Evolutionary conservation across 169 alveolate species (phyloP), one percentile per base, ranked within the genome.

Genomic region (Sarcocystis neurona): DNA sequence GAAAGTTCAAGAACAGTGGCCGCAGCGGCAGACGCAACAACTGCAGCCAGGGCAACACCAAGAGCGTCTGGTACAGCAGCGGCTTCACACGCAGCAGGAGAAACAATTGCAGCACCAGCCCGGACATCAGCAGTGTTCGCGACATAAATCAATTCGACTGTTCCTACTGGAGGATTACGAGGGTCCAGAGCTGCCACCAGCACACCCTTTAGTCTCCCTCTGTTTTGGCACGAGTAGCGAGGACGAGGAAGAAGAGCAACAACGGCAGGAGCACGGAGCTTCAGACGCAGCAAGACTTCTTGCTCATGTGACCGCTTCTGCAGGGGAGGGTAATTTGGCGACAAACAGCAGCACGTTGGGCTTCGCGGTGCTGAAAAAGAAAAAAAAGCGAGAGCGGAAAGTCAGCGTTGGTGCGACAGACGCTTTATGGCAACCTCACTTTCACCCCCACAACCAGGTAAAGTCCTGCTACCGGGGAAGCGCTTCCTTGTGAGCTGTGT

Each of bases 341-440:
- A n/a, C n/a, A n/a, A n/a, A n/a, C n/a, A n/a, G n/a, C n/a, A n/a
- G n/a, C n/a, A n/a, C n/a, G n/a, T n/a, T n/a, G n/a, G n/a, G n/a
- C n/a, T n/a, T n/a, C n/a, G n/a, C n/a, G n/a, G n/a, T n/a, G n/a
- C n/a, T n/a, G n/a, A 68, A 46, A 12, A 86, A 50, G 39, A 86
- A 43, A 44, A 48, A 82, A 77, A 86, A 75, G 79, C 72, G 58
- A 27, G 91, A 86, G 47, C n/a, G 91, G 4, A 50, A 86, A 75
- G 91, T 93, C 20, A 93, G 89, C 84, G 88, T 88, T 20, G 92
- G 89, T 37, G 93, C 93, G 0, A 48, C 93, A 2, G 95, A 93
- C 72, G 92, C 93, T 12, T 87, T 93, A 87, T 93, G 95, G 95
- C 95, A 90, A 43, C 95, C 95, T 0, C 95, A 93, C 70, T 93